Percentiles rank a stretch among this genome's conserved stretches.
These are phyloP conservation scores for Plectosphaerella plurivora DNA, from an alignment of 2,329 filamentous ascomycete species.

Conservation along the genomic window DNA sequence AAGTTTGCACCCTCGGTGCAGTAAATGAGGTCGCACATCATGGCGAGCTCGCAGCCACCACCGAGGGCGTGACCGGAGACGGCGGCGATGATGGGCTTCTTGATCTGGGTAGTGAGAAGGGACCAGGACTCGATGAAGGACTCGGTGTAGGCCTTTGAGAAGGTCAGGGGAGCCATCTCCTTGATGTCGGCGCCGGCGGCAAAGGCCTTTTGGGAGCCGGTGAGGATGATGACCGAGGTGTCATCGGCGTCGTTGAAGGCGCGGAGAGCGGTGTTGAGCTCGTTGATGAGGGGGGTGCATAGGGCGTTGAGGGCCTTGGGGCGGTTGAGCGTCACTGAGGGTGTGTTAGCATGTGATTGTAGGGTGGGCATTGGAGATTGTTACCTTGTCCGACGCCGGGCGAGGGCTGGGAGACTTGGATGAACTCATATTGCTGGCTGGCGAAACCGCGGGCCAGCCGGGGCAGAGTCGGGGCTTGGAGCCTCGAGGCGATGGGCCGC, in stretches of 20 bases:
- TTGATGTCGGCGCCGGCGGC: slow-evolving; percentile 98
- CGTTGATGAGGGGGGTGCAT: slow-evolving; percentile 81
- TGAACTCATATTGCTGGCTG: slow-evolving; percentile 65
- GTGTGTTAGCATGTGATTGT: slow-evolving; percentile 3
- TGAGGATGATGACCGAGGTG: slow-evolving; percentile 76
- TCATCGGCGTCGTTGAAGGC: slow-evolving; percentile 65
- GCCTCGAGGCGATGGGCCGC: slow-evolving; percentile 56
- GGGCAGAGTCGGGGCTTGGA: slow-evolving; percentile 54
- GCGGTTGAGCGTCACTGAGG: slow-evolving; percentile 80
- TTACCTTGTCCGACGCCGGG: slow-evolving; percentile 88
- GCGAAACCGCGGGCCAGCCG: slow-evolving; percentile 51
- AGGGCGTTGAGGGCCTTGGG: slow-evolving; percentile 95
- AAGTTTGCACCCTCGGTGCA: slow-evolving; percentile 83
- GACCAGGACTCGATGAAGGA: slow-evolving; percentile 98
- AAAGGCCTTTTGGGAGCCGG: slow-evolving; percentile 85
- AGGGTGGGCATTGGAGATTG: slow-evolving; percentile 4
- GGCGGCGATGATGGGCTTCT: slow-evolving; percentile 91
- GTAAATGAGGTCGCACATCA: slow-evolving; percentile 97
- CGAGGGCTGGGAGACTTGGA: slow-evolving; percentile 76
- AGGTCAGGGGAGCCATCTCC: slow-evolving; percentile 93
- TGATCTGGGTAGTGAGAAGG: slow-evolving; percentile 73
- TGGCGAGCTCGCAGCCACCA: slow-evolving; percentile 91
- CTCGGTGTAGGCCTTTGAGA: slow-evolving; percentile 78
- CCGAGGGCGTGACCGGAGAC: slow-evolving; percentile 94
- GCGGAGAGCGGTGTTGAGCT: slow-evolving; percentile 76